A percentile compares a stretch with the other conserved stretches of the same genome.
Evolutionary conservation across 148 eudicot genomes (phyloP).

Genomic region (Rhododendron simsii): DNA sequence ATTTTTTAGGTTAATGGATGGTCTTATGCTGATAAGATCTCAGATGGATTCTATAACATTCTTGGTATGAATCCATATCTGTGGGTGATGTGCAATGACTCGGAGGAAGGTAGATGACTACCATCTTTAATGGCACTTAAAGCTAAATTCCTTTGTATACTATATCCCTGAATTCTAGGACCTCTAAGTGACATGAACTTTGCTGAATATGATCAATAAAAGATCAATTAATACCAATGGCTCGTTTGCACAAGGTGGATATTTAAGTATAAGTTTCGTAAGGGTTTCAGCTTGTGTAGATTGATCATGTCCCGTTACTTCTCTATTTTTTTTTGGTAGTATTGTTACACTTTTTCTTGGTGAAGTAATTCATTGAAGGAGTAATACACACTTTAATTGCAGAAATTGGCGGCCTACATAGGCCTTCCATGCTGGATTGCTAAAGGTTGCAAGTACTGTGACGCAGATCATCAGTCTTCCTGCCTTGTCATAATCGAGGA

Average conservation of each 20-base stretch:
- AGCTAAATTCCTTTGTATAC: slow-evolving; percentile 13
- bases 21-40: slow-evolving; percentile 80
- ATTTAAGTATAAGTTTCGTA: background rate
- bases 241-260: background rate
- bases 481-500: slow-evolving; percentile 84
- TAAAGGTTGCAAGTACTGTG: slow-evolving; percentile 89
- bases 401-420: slow-evolving; percentile 84
- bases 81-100: slow-evolving; percentile 81
- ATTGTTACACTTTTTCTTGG: background rate
- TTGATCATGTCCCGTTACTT: background rate
- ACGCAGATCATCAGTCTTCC: slow-evolving; percentile 73
- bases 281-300: background rate
- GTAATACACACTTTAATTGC: slow-evolving; percentile 15
- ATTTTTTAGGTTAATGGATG: slow-evolving; percentile 73
- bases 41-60: slow-evolving; percentile 91
- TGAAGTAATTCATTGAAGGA: background rate
- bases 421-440: slow-evolving; percentile 98
- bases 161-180: background rate
- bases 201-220: background rate
- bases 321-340: background rate
- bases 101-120: slow-evolving; percentile 54
- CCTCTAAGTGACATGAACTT: background rate
- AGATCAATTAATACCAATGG: background rate
- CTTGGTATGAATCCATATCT: slow-evolving; percentile 88
- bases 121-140: slow-evolving; percentile 66